phyloP scores from a whole-genome alignment of 176 grass and related monocot genomes.

The Rhynchospora breviuscula region DNA sequence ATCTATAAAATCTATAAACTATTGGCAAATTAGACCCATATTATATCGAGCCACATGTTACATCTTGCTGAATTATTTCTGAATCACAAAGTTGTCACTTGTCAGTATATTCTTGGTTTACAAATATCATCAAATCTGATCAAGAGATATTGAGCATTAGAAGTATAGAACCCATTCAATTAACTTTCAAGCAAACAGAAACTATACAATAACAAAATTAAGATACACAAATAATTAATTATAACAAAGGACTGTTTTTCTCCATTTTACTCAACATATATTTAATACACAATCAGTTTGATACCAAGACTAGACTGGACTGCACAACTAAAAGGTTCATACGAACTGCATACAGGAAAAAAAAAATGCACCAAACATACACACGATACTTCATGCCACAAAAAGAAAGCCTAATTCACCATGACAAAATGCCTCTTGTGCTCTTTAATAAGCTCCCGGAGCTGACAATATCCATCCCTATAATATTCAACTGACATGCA shows the following conservation, averaged over 20 bases:
- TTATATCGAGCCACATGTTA: no score
- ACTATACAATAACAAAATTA: background rate
- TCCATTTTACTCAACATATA: background rate
- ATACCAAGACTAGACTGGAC: background rate
- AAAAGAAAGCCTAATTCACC: constrained; percentile 26
- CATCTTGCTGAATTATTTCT: no score
- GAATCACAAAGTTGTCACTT: no score
- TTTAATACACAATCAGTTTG: background rate
- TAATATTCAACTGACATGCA: constrained; percentile 96
- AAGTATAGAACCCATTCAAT: background rate
- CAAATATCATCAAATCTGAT: no score
- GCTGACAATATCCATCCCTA: constrained; percentile 64
- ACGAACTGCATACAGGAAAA: background rate
- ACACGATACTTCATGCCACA: background rate
- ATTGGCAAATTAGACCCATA: no score
- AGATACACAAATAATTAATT: background rate
- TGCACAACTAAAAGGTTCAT: background rate
- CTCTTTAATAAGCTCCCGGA: constrained; percentile 59
- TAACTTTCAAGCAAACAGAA: background rate
- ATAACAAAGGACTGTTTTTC: background rate
- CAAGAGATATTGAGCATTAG: no score
- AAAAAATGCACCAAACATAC: background rate
- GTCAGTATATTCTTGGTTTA: no score
- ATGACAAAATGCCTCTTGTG: constrained; percentile 56
- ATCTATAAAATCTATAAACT: no score